Conservation (phyloP, 2,329 filamentous ascomycete species). For the Elsinoe necatrix region DNA sequence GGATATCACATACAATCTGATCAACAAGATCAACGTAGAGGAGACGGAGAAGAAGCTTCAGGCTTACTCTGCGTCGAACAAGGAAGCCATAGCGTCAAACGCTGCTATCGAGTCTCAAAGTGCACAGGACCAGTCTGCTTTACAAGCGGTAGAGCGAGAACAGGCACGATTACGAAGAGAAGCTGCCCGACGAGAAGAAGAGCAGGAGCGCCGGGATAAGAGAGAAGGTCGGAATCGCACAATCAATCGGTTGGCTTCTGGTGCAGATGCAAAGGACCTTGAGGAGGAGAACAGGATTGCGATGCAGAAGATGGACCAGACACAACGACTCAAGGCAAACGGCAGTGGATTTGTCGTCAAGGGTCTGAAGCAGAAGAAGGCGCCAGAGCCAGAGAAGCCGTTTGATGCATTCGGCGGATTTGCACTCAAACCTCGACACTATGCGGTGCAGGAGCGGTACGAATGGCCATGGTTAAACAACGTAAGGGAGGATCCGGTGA, state of each 20-base stretch:
- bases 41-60: conserved; percentile 52
- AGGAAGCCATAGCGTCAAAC: conserved; percentile 46
- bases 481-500: conserved; percentile 55
- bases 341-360: conserved; percentile 55
- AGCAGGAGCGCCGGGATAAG: conserved; percentile 58
- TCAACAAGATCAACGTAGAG: conserved; percentile 61
- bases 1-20: conserved; percentile 79
- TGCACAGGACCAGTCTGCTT: conserved; percentile 38
- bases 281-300: conserved; percentile 30
- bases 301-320: conserved; percentile 47
- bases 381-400: conserved; percentile 57
- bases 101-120: conserved; percentile 41
- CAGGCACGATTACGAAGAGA: conserved; percentile 54
- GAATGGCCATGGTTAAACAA: conserved; percentile 64
- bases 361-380: conserved; percentile 61
- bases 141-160: conserved; percentile 54
- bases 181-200: conserved; percentile 58
- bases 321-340: conserved; percentile 33
- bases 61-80: conserved; percentile 66
- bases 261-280: conserved; percentile 51
- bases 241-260: conserved; percentile 59
- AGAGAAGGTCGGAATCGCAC: conserved; percentile 59
- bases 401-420: conserved; percentile 86
- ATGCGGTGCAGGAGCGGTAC: conserved; percentile 61
- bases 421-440: conserved; percentile 56